Conservation (phyloP, 352 stramenopile species). For the Globisporangium radiosum region DNA sequence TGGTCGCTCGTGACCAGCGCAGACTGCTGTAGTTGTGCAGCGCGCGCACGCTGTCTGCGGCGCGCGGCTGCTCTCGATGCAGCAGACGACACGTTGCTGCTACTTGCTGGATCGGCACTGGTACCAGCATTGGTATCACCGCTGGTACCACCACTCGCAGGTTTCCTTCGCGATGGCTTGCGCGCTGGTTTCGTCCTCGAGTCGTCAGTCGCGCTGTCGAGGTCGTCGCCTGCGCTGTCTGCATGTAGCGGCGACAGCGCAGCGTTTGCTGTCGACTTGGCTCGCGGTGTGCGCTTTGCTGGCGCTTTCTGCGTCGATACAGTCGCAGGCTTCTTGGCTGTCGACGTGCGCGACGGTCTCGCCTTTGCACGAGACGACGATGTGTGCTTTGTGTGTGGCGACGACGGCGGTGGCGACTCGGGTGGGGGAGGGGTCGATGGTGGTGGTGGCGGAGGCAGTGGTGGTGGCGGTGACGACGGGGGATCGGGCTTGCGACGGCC, state of each 20-base stretch:
- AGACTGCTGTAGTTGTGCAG: neutral
- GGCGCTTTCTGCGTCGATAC: slow-evolving; percentile 10
- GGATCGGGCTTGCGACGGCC: slow-evolving; percentile 8
- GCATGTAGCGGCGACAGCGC: no score
- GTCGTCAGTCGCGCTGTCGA: neutral
- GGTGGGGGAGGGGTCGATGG: slow-evolving; percentile 18
- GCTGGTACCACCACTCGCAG: neutral
- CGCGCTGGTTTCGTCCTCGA: slow-evolving; percentile 10
- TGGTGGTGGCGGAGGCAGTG: slow-evolving; percentile 21
- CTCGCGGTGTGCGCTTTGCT: neutral
- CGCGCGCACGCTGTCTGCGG: slow-evolving; percentile 2
- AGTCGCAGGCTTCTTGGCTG: slow-evolving; percentile 13
- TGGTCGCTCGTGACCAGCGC: neutral
- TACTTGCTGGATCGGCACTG: neutral
- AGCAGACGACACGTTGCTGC: slow-evolving; percentile 2
- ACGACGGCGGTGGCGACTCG: slow-evolving; percentile 17
- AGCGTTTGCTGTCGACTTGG: neutral
- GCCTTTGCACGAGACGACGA: slow-evolving; percentile 1
- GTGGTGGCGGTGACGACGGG: slow-evolving; percentile 25
- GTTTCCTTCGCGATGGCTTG: slow-evolving; percentile 11
- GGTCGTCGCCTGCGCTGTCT: no score
- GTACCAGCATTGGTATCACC: neutral
- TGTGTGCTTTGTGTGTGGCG: slow-evolving; percentile 1
- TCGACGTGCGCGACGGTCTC: slow-evolving; percentile 8
- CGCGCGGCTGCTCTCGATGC: neutral